Evolutionary conservation across 352 stramenopile genomes (phyloP), one percentile per base, ranked within the genome.

Genomic region (Pythium rishiriense): DNA sequence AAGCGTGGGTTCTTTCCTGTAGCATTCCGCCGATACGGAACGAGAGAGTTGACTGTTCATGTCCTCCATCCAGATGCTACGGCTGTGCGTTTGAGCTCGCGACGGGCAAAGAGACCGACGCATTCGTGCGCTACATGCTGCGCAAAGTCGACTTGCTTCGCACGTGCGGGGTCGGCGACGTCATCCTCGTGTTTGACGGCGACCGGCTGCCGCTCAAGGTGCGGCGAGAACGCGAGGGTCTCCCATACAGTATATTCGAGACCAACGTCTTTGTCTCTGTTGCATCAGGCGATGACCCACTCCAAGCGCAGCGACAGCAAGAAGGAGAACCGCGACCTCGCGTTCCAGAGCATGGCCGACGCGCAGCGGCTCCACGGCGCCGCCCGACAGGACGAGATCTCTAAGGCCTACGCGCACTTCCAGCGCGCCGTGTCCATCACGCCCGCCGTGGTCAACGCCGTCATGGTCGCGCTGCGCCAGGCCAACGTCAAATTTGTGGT

Each of bases 171-270:
- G 73, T 93, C 42, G 67, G 64, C 25, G 73, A 83, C 39, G 70
- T 88, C 37, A 74, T 89, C 19, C 73, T 91, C 26, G 84, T 93
- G 29, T 93, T 93, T 67, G 84, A 93, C 28, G 84, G 84, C 37
- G 78, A 93, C 58, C 74, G 81, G 22, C 62, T 93, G 31, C 84
- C 84, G 7, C 74, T 91, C 14, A 93, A 93, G 69, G 83, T 89
- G 33, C 29, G 47, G 21, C n/a, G n/a, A n/a, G n/a, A n/a, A n/a
- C n/a, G n/a, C n/a, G n/a, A n/a, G n/a, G n/a, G n/a, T n/a, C n/a
- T n/a, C n/a, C n/a, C n/a, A n/a, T n/a, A n/a, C n/a, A n/a, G n/a
- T n/a, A n/a, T n/a, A n/a, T n/a, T n/a, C 9, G 9, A 28, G 2
- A 26, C 21, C 1, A 2, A 21, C 45, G 7, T n/a, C 10, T 24